Percentiles rank a stretch among this genome's conserved stretches.
Conservation (phyloP, 2,329 filamentous ascomycete species). For the Diaporthe destruens region DNA sequence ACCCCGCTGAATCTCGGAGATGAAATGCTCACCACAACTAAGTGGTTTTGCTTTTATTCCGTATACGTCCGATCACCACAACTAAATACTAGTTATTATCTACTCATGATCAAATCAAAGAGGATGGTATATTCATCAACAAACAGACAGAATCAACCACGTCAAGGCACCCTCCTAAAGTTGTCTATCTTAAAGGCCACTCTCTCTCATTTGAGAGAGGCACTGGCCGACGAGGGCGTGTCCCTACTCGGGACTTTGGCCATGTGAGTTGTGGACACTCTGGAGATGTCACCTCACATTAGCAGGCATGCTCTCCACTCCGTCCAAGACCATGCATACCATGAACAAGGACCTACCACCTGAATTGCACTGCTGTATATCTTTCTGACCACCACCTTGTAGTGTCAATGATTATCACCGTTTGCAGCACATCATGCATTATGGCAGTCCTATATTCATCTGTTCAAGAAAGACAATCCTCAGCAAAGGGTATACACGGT, state of each 20-base stretch:
- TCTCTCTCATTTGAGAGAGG: conserved; percentile 2
- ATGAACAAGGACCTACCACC: too few species aligned
- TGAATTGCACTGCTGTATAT: not conserved
- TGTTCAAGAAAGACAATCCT: not conserved
- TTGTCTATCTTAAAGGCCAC: not conserved
- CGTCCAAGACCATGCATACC: not conserved
- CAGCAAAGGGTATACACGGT: not conserved
- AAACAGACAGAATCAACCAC: not conserved
- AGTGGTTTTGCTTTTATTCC: not conserved
- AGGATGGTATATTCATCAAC: not conserved
- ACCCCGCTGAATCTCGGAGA: conserved; percentile 4
- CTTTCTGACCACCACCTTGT: not conserved
- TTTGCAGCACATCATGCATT: not conserved
- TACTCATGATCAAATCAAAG: conserved; percentile 17
- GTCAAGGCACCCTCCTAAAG: not conserved
- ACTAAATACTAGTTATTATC: not conserved
- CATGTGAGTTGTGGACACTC: not conserved
- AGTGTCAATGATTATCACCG: not conserved
- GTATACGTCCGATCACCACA: too few species aligned
- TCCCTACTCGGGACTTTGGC: not conserved
- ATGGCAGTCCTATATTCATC: not conserved
- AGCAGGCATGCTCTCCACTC: not conserved
- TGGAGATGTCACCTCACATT: not conserved
- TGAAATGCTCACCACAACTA: conserved; percentile 4
- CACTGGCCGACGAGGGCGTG: not conserved